phyloP scores from a whole-genome alignment of 2,329 filamentous ascomycete genomes.

The Aspergillus persii region DNA sequence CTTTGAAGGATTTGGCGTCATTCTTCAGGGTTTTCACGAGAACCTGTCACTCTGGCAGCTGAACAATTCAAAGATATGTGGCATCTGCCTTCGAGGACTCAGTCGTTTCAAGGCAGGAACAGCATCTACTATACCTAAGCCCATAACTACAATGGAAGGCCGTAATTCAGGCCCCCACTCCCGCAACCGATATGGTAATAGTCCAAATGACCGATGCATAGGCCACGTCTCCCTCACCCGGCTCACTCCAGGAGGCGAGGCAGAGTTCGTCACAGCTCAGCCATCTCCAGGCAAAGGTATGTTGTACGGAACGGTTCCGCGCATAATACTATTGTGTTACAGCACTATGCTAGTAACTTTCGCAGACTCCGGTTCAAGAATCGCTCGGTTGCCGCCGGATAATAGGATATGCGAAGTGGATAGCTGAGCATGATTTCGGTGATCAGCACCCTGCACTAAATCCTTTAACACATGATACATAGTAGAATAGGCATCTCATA shows the following conservation, averaged over 20 bases:
- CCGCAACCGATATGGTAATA: not conserved
- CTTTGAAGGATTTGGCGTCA: not conserved
- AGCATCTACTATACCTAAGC: not conserved
- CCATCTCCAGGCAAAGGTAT: too few relatives aligned
- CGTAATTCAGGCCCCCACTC: not conserved
- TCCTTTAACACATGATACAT: not conserved
- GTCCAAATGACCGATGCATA: not conserved
- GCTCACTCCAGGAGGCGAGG: not conserved
- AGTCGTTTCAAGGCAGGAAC: not conserved
- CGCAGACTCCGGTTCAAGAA: not conserved
- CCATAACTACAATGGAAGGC: not conserved
- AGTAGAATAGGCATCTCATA: not conserved
- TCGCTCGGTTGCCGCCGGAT: not conserved
- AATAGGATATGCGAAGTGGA: not conserved
- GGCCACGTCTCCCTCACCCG: not conserved
- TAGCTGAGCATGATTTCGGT: not conserved
- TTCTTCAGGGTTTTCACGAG: not conserved
- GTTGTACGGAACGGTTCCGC: not conserved
- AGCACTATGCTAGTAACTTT: not conserved
- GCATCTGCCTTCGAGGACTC: not conserved
- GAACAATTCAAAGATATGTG: not conserved
- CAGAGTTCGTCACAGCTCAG: not conserved
- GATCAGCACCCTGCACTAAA: too few relatives aligned
- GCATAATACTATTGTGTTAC: not conserved
- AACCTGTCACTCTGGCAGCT: not conserved